These are phyloP conservation scores for Eremochloa ophiuroides DNA, from an alignment of 176 grass and related monocot species.

Conservation along the genomic window DNA sequence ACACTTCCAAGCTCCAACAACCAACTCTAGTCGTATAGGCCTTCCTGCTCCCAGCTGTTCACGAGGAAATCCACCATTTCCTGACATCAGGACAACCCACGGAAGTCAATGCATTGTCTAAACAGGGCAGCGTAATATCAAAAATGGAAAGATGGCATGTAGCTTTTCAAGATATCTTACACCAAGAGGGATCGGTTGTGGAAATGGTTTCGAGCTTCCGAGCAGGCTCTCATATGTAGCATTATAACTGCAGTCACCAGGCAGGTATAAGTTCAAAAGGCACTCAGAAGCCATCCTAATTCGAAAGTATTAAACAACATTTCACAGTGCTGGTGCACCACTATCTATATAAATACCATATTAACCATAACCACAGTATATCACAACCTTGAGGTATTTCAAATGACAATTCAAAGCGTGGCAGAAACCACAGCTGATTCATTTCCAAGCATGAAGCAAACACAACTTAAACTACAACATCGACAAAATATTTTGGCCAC, in stretches of 20 bases:
- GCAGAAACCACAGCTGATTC: not conserved
- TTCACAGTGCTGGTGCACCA: not conserved
- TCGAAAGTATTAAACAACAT: not conserved
- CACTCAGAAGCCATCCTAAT: constrained; percentile 3
- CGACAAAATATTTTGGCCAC: not conserved
- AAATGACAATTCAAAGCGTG: not conserved
- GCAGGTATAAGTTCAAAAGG: not conserved
- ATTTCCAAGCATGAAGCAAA: not conserved
- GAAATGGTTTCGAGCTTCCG: constrained; percentile 78
- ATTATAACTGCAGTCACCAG: constrained; percentile 59
- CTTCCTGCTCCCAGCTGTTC: constrained; percentile 89
- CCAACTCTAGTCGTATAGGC: constrained; percentile 72
- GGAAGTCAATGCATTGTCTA: not conserved
- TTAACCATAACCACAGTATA: not conserved
- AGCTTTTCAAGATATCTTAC: constrained; percentile 38
- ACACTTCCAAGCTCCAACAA: constrained; percentile 2
- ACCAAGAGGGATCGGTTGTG: constrained; percentile 65
- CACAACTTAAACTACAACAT: not conserved
- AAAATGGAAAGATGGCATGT: not conserved
- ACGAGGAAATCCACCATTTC: constrained; percentile 98
- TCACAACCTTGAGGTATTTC: not conserved
- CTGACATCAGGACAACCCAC: constrained; percentile 38
- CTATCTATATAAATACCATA: constrained; percentile 3
- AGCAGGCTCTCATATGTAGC: constrained; percentile 87
- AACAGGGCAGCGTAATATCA: not conserved